Conservation (phyloP, 1,284 basidiomycete species). For the Amylostereum chailletii region DNA sequence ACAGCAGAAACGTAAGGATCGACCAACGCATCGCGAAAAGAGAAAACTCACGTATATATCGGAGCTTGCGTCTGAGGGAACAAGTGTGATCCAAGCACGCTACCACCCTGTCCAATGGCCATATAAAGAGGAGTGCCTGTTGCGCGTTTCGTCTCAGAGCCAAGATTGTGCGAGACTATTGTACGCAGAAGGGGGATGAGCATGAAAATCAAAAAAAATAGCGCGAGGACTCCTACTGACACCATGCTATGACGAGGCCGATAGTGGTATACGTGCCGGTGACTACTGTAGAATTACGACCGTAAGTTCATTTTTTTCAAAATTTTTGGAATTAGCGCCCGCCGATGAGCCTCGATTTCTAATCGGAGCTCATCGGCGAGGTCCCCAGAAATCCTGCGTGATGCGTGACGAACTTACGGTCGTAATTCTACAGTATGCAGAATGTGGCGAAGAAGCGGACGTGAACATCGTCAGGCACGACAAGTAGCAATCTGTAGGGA, state of each 20-base stretch:
- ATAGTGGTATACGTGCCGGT: constrained; percentile 63
- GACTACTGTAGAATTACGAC: no score
- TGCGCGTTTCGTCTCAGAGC: constrained; percentile 71
- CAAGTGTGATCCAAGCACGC: constrained; percentile 62
- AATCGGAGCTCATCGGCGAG: no score
- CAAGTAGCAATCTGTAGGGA: constrained; percentile 38
- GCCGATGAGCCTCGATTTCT: no score
- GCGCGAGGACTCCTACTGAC: constrained; percentile 29
- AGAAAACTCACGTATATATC: constrained; percentile 39
- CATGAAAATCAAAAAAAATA: background rate
- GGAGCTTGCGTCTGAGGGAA: constrained; percentile 60
- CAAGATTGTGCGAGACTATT: constrained; percentile 63
- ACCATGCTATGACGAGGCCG: constrained; percentile 65
- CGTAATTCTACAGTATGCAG: no score
- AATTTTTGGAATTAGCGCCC: no score
- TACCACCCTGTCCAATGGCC: constrained; percentile 69
- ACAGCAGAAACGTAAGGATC: background rate
- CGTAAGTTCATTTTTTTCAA: no score
- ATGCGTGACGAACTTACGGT: no score
- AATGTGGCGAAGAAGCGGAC: constrained; percentile 63
- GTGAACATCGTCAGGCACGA: constrained; percentile 34
- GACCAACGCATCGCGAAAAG: background rate
- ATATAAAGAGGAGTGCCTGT: constrained; percentile 69
- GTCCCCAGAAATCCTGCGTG: no score
- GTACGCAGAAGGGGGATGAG: background rate